Evolutionary conservation across 129 eudicot species (phyloP).

Genomic region (Flaveria robusta): DNA sequence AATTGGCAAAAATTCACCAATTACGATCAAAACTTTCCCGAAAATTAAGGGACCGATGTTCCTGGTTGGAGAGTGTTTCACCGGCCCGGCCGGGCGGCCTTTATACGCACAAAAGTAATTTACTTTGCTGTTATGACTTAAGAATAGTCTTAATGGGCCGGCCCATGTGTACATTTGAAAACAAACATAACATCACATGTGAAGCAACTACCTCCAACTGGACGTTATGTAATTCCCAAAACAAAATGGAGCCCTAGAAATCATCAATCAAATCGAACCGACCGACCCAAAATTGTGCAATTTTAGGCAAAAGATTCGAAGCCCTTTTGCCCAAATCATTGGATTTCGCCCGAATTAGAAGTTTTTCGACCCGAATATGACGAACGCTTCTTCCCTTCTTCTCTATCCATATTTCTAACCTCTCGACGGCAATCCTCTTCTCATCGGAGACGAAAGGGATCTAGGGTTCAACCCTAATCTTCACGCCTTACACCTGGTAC

Average conservation of each 20-base stretch:
- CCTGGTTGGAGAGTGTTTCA: no score
- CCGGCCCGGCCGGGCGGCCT: no score
- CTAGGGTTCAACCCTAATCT: conserved; percentile 28
- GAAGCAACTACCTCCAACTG: background rate
- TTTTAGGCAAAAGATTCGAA: conserved; percentile 31
- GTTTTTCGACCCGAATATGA: conserved; percentile 37
- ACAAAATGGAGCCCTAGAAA: conserved; percentile 30
- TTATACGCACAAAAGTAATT: no score
- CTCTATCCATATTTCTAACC: conserved; percentile 29
- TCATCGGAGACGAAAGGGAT: conserved; percentile 38
- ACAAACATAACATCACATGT: background rate
- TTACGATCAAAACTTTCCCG: no score
- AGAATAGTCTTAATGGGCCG: background rate
- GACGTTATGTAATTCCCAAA: background rate
- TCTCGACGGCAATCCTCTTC: conserved; percentile 32
- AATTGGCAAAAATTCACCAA: no score
- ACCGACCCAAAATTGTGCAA: conserved; percentile 29
- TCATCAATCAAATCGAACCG: background rate
- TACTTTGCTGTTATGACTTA: no score
- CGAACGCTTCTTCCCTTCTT: conserved; percentile 25
- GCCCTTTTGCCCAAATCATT: background rate
- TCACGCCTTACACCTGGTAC: background rate
- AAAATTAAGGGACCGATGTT: no score
- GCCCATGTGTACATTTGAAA: background rate
- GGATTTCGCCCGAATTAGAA: conserved; percentile 28